Base-by-base conservation (phyloP, 345 rosid genomes). In the Lagerstroemia speciosa region DNA sequence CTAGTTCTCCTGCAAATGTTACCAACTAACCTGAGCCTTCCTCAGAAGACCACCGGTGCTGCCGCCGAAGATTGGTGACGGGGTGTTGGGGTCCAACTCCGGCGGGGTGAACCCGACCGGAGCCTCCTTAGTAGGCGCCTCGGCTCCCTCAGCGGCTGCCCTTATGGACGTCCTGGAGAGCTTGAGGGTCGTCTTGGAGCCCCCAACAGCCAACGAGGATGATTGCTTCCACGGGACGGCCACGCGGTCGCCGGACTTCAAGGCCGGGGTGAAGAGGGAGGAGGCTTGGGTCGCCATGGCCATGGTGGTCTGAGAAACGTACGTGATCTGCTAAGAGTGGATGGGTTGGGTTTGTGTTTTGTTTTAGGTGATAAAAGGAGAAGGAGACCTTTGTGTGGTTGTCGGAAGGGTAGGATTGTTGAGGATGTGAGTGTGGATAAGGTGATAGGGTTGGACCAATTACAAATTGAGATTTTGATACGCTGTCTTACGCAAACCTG, bases 41-140 rank as follows among this genome's bases (percentile, higher is more conserved):
- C 87, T 79, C 3, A 90, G 65, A 50, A 93, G 76, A 2, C 96
- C 97, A 8, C 98, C 96, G 0, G 97, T 87, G 88, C 93, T 88
- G 65, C 98, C 97, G 3, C 88, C 85, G 43, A 93, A 93, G 69
- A 93, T 93, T 43, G 98, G 97, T 3, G 98, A 93, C 32, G 97
- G 98, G 40, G 97, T 88, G 78, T 66, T 90, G 5, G 85, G 93
- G 78, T 93, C 97, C 71, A 90, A 73, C 79, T 87, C 81, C 1
- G 92, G 96, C 0, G 96, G 92, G 1, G 93, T 90, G 82, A 93
- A 93, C 1, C 97, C 98, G 1, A 80, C 90, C 0, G 97, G 98
- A 9, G 94, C 98, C 68, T 74, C 66, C 75, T 65, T 85, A 0
- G 78, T 74, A 1, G 86, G 83, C 0, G 85, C 67, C 67, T 65